Conservation (phyloP, 2,329 filamentous ascomycete species). For the Fusarium liriodendri region DNA sequence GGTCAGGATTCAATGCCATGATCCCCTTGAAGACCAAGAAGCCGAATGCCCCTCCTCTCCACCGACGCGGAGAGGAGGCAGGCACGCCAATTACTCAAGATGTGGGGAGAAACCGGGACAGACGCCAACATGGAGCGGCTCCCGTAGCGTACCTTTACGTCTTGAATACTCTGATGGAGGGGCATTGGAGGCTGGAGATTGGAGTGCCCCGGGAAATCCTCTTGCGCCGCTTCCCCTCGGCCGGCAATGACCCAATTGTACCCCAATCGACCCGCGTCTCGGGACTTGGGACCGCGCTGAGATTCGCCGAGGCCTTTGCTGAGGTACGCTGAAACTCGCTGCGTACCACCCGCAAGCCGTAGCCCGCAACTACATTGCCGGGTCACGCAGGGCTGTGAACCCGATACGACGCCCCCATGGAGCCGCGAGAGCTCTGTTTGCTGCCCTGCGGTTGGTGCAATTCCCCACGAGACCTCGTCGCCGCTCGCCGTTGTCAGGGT, state of each 20-base stretch:
- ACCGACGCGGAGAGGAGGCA: conserved; percentile 15
- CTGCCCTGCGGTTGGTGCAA: conserved; percentile 29
- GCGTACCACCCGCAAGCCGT: not conserved
- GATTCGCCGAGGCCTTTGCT: not conserved
- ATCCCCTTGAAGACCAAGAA: conserved; percentile 12
- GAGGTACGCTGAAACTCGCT: not conserved
- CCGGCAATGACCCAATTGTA: conserved; percentile 38
- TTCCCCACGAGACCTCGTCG: conserved; percentile 34
- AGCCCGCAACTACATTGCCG: conserved; percentile 1
- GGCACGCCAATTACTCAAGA: conserved; percentile 26
- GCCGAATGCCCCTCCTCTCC: conserved; percentile 14
- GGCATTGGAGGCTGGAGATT: conserved; percentile 18
- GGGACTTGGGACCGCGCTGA: conserved; percentile 18
- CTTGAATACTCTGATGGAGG: not conserved
- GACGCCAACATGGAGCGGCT: conserved; percentile 27
- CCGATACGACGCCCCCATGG: conserved; percentile 32
- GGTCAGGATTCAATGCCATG: not conserved
- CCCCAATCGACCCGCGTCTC: conserved; percentile 25
- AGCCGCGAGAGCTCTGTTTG: conserved; percentile 17
- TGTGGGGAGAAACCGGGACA: conserved; percentile 44
- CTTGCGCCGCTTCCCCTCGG: conserved; percentile 47
- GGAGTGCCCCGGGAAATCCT: conserved; percentile 50
- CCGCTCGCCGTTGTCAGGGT: conserved; percentile 15
- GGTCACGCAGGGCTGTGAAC: conserved; percentile 40
- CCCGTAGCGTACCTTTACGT: conserved; percentile 22